Percentiles rank a stretch among this genome's conserved stretches.
phyloP scores from a whole-genome alignment of 306 rosid genomes.

The Aeschynomene evenia region DNA sequence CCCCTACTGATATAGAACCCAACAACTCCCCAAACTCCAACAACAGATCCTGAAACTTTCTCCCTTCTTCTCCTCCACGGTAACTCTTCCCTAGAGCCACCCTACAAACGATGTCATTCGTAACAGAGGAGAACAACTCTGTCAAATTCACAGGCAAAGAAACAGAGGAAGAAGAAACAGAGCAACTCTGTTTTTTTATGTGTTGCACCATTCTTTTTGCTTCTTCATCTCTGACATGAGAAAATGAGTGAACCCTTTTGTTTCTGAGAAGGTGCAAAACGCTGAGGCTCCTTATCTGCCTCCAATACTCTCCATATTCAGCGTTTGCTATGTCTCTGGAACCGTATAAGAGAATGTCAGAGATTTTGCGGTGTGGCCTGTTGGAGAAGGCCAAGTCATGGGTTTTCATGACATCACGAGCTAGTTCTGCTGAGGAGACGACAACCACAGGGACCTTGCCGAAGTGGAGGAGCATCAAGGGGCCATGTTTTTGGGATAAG shows the following conservation, averaged over 20 bases:
- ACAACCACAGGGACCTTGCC: constrained; percentile 19
- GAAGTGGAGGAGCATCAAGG: constrained; percentile 7
- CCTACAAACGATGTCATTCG: constrained; percentile 22
- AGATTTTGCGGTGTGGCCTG: constrained; percentile 10
- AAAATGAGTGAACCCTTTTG: constrained; percentile 20
- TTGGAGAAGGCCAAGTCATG: constrained; percentile 17
- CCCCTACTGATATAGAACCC: constrained; percentile 14
- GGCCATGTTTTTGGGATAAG: constrained; percentile 19
- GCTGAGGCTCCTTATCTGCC: not conserved
- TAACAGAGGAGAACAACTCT: not conserved
- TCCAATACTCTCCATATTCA: constrained; percentile 10
- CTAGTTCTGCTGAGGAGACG: constrained; percentile 10
- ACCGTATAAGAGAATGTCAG: constrained; percentile 3
- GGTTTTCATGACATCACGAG: constrained; percentile 13
- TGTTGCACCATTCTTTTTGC: constrained; percentile 2
- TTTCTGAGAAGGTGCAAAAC: constrained; percentile 17
- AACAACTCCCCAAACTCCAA: constrained; percentile 23
- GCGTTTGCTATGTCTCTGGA: not conserved
- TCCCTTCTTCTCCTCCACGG: constrained; percentile 21
- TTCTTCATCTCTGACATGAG: constrained; percentile 18
- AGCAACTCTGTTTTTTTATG: not conserved
- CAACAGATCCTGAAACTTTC: constrained; percentile 12
- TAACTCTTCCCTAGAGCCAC: constrained; percentile 21
- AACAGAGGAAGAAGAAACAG: not conserved
- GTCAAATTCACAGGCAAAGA: not conserved